Base-by-base conservation (phyloP, 2,329 filamentous ascomycete genomes). In the Raffaelea ambrosiae region DNA sequence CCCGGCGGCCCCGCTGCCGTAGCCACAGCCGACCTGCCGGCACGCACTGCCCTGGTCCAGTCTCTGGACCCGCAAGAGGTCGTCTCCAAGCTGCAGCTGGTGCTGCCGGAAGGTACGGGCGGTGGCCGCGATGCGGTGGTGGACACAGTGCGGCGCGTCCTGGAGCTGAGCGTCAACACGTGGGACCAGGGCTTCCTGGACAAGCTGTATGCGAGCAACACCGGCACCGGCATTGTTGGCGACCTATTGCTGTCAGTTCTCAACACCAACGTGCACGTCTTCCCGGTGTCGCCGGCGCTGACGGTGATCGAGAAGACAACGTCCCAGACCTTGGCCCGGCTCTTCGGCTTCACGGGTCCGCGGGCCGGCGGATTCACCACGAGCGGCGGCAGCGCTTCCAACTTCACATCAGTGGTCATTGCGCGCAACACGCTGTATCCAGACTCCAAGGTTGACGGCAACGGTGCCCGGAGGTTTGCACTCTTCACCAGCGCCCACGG, bases 101-200 rank as follows among this genome's bases (percentile, higher is more conserved):
- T 76, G 7, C 68, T 88, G 5, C 81, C 84, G 0, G 58, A 66
- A 3, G 66, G 64, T 3, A 63, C 72, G 36, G 82, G 78, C 8
- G 70, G 68, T 52, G 84, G 83, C 1, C 85, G 85, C 56, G 77
- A 86, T 40, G 91, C 90, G 0, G 69, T 96, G 29, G 69, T 95
- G 23, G 73, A 80, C 31, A 79, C 79, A 3, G 75, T 95, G 41
- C 70, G 81, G 55, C 77, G 81, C 51, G 73, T 96, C 19, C 72
- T 97, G 39, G 74, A 79, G 54, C 89, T 94, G 65, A 93, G 86
- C 59, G 91, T 97, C 60, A 98, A 98, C 67, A 96, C 91, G n/a
- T 97, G 90, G 87, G 86, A 95, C 60, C 90, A 95, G 66, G 91
- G 91, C 11, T 98, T 97, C 66, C 68, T 97, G 60, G 90, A 96